phyloP scores from a whole-genome alignment of 2,329 filamentous ascomycete genomes.

The Phaeomoniella chlamydospora region DNA sequence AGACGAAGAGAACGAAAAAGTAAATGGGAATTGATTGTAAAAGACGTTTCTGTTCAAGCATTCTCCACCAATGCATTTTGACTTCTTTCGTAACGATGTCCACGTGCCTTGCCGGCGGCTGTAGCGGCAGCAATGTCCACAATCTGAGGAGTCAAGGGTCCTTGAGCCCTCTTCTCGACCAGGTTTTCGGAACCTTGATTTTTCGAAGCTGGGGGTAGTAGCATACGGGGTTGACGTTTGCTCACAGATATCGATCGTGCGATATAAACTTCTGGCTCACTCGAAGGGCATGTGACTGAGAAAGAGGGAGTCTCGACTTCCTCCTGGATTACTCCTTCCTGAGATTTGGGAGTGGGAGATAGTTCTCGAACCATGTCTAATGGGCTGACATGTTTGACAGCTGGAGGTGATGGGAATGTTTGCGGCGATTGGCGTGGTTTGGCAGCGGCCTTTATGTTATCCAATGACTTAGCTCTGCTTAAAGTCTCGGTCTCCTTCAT shows the following conservation, averaged over 20 bases:
- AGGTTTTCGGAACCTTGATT: slow-evolving; percentile 5
- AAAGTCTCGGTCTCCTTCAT: not conserved
- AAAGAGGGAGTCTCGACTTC: slow-evolving; percentile 4
- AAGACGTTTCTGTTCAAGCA: slow-evolving; percentile 3
- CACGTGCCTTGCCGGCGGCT: slow-evolving; percentile 14
- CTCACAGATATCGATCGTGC: slow-evolving; percentile 24
- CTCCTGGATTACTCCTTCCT: slow-evolving; percentile 3
- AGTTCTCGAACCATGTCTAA: slow-evolving; percentile 3
- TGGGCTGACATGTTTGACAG: not conserved
- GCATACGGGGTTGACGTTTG: slow-evolving; percentile 17
- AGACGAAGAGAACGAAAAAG: not conserved
- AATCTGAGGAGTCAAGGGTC: slow-evolving; percentile 14
- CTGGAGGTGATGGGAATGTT: slow-evolving; percentile 6
- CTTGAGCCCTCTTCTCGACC: slow-evolving; percentile 10
- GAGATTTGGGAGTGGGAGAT: slow-evolving; percentile 7
- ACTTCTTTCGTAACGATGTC: slow-evolving; percentile 15
- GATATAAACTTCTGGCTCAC: slow-evolving; percentile 19
- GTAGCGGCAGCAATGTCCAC: slow-evolving; percentile 12
- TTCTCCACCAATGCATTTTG: slow-evolving; percentile 9
- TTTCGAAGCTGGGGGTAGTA: slow-evolving; percentile 17
- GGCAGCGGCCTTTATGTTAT: not conserved
- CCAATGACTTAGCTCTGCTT: not conserved
- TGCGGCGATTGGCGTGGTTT: slow-evolving; percentile 3
- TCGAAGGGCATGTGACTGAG: slow-evolving; percentile 4
- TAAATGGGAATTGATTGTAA: not conserved